Percentiles rank a stretch among this genome's conserved stretches.
Evolutionary conservation across 345 rosid genomes (phyloP).

Genomic region (Atalantia buxifolia): DNA sequence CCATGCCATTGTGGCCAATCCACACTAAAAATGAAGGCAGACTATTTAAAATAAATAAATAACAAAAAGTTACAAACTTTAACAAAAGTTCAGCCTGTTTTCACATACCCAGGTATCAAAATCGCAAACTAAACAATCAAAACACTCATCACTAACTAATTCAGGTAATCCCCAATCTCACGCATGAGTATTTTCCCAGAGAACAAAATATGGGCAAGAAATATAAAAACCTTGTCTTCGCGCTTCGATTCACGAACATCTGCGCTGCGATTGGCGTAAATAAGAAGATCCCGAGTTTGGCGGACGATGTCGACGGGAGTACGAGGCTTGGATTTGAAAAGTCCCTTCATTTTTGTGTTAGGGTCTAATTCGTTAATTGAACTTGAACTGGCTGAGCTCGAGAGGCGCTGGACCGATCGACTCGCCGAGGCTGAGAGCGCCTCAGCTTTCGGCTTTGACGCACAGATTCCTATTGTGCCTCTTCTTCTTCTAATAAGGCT

Average conservation of each 20-base stretch:
- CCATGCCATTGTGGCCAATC: not conserved
- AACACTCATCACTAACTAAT: not conserved
- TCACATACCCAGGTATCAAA: not conserved
- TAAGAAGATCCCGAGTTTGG: conserved; percentile 87
- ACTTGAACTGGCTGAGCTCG: not conserved
- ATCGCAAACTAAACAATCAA: not conserved
- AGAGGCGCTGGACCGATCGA: conserved; percentile 25
- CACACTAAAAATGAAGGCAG: not conserved
- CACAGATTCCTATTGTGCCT: conserved; percentile 43
- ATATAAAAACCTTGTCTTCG: conserved; percentile 52
- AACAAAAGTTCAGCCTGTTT: not conserved
- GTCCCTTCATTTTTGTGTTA: conserved; percentile 62
- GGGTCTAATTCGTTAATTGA: not conserved
- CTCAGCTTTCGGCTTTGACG: conserved; percentile 32
- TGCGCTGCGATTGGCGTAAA: conserved; percentile 36
- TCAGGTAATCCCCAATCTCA: not conserved
- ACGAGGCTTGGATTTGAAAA: conserved; percentile 86
- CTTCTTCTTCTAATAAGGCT: conserved; percentile 12
- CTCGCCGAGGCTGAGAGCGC: conserved; percentile 32
- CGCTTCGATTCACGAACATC: conserved; percentile 56
- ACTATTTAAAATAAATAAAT: not conserved
- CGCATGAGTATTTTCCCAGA: too few relatives aligned
- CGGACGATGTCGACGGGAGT: conserved; percentile 81
- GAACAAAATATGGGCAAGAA: too few relatives aligned
- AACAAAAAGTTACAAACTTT: not conserved